A percentile compares a stretch with the other conserved stretches of the same genome.
Conservation (phyloP, 1,139 yeast genomes). For the Eremothecium gossypii region DNA sequence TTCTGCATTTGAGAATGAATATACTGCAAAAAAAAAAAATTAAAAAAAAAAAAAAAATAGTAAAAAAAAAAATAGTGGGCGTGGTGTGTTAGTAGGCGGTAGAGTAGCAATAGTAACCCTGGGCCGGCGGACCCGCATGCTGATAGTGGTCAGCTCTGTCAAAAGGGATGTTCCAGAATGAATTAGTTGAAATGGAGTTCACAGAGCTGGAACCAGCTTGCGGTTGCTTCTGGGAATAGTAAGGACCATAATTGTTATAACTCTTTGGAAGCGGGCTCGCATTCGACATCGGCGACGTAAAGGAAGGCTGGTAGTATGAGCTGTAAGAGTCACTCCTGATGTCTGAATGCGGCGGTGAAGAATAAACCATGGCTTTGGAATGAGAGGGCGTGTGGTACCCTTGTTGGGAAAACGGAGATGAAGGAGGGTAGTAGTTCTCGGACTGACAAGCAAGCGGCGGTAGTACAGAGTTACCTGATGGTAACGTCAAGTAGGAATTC, state of each 20-base stretch:
- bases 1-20: background rate
- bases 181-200: conserved; percentile 8
- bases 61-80: background rate
- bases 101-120: conserved; percentile 12
- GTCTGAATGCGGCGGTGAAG: conserved; percentile 21
- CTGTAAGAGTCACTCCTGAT: conserved; percentile 13
- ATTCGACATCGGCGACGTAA: conserved; percentile 14
- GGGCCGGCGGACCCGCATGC: conserved; percentile 7
- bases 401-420: conserved; percentile 5
- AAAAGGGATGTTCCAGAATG: conserved; percentile 12
- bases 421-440: conserved; percentile 1
- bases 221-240: conserved; percentile 12
- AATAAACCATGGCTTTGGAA: conserved; percentile 13
- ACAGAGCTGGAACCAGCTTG: conserved; percentile 4
- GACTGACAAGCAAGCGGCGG: conserved; percentile 2
- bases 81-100: conserved; percentile 9
- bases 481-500: conserved; percentile 9
- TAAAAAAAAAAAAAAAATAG: background rate
- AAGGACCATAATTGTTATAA: conserved; percentile 9
- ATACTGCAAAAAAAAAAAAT: background rate
- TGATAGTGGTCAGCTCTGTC: conserved; percentile 7
- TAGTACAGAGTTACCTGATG: conserved; percentile 3
- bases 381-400: conserved; percentile 19
- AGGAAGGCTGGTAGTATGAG: conserved; percentile 10
- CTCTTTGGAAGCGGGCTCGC: conserved; percentile 10